Percentiles rank a stretch among this genome's conserved stretches.
These are phyloP conservation scores for Aspergillus japonicus DNA, from an alignment of 2,329 filamentous ascomycete genomes.

Conservation along the genomic window DNA sequence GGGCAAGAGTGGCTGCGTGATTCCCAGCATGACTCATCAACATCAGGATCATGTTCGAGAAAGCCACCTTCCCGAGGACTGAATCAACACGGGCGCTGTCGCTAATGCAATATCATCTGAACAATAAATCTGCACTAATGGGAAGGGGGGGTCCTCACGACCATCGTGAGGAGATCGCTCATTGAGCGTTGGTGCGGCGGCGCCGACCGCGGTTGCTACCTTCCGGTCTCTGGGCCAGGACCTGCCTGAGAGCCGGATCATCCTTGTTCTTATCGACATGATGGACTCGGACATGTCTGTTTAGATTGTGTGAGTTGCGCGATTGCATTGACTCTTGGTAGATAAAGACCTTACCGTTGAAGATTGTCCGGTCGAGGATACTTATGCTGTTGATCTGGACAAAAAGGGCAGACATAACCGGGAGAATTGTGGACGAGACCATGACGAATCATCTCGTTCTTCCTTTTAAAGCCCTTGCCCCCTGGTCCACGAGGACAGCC, in stretches of 20 bases:
- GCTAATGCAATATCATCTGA: constrained; percentile 14
- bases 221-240: constrained; percentile 81
- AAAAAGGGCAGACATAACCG: constrained; percentile 95
- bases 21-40: constrained; percentile 2
- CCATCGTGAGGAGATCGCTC: constrained; percentile 1
- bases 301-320: constrained; percentile 3
- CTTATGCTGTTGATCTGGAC: constrained; percentile 86
- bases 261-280: constrained; percentile 88
- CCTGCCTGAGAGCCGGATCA: constrained; percentile 75
- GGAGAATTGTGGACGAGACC: constrained; percentile 92
- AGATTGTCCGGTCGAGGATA: constrained; percentile 95
- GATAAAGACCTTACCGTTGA: constrained; percentile 65
- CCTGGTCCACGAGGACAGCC: constrained; percentile 59
- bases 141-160: neutral
- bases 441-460: constrained; percentile 70
- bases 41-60: neutral
- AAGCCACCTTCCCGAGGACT: neutral
- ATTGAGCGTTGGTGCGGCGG: constrained; percentile 52
- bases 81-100: constrained; percentile 6
- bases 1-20: constrained; percentile 13
- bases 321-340: neutral
- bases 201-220: constrained; percentile 78
- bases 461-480: constrained; percentile 67
- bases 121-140: constrained; percentile 3
- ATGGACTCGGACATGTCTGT: constrained; percentile 86